Base-by-base conservation (phyloP, 768 basidiomycete species). In the Lactarius akahatsu region DNA sequence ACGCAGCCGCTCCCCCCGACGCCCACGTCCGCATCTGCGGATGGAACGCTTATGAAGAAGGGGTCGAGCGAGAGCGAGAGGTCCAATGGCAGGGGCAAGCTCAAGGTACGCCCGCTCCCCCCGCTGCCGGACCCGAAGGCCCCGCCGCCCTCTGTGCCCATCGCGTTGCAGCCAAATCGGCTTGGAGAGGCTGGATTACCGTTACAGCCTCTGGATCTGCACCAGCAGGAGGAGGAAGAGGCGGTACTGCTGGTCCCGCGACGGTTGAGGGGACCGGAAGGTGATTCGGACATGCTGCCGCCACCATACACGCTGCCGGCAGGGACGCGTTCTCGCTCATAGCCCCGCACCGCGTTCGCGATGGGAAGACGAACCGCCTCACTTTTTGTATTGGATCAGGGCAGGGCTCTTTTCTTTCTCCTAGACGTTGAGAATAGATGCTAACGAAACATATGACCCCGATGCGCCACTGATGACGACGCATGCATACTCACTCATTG, bases 131-230 rank as follows among this genome's bases (percentile, higher is more conserved):
- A 8, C 20, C 13, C 28, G 7, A 40, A 2, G 50, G 23, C 47
- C 16, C 30, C 40, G 8, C 30, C 38, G 40, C 10, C 28, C 11
- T 11, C 6, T 50, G 11, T 23, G 16, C 16, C 13, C 6, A 36
- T 65, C 16, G 30, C 43, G 16, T 18, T 65, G 18, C 58, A 8
- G 50, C 64, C 64, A 3, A 65, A 65, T 65, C 50, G 64, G n/a
- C 30, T 59, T 10, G 30, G 2, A 8, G n/a, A 34, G 30, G 4
- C 50, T 4, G 13, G 11, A 15, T 11, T 15, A 11, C 2, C 26
- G 13, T 1, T 28, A 3, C 7, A 6, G 11, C 4, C 10, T 11
- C 38, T 30, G 7, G 28, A 16, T 18, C 36, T 15, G 1, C 36
- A 50, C 2, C 34, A 63, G 8, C 32, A 26, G 18, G n/a, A 26